Evolutionary conservation across 257 asterid genomes (phyloP), one percentile per base, ranked within the genome.

Genomic region (Nicotiana paniculata): DNA sequence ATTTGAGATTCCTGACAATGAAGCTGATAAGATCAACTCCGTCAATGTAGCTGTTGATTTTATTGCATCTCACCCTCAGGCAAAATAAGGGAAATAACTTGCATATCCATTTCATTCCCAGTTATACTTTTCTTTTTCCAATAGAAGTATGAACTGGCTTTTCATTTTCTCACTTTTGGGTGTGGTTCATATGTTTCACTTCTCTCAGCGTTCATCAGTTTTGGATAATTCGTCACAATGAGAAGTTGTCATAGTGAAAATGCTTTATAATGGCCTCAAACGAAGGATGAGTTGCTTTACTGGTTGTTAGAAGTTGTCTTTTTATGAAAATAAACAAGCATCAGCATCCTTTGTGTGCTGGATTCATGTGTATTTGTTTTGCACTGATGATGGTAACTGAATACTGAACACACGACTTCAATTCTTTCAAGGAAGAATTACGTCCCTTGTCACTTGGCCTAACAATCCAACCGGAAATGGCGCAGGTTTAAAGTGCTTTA

Each of bases 1-100:
- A 32, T 85, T 83, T 55, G 90, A 87, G 79, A 87, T 87, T 72
- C 90, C 88, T 0, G 88, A 85, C 54, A 81, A 83, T 35, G 90
- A 87, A 81, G 88, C 86, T 12, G 86, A 87, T 63, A 85, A 83
- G 32, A 87, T 87, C 84, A 85, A 46, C 77, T 69, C 83, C 24
- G 69, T 83, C 75, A 62, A 53, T 83, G 84, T 85, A 32, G 88
- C 87, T 3, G 87, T 87, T n/a, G 86, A 85, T 69, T 87, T 85
- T 81, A 85, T 87, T 81, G 85, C 88, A 43, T 43, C 51, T 43
- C 51, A 43, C 62, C 88, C 90, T 9, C 88, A 80, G 83, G 88
- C 86, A 16, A 87, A 85, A 63, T 87, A 55, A 81, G 33, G 62
- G 63, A 21, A 39, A 12, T 37, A 4, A 53, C 58, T 53, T 10